These are phyloP conservation scores for Citrus maxima DNA, from an alignment of 345 rosid genomes.

Conservation along the genomic window DNA sequence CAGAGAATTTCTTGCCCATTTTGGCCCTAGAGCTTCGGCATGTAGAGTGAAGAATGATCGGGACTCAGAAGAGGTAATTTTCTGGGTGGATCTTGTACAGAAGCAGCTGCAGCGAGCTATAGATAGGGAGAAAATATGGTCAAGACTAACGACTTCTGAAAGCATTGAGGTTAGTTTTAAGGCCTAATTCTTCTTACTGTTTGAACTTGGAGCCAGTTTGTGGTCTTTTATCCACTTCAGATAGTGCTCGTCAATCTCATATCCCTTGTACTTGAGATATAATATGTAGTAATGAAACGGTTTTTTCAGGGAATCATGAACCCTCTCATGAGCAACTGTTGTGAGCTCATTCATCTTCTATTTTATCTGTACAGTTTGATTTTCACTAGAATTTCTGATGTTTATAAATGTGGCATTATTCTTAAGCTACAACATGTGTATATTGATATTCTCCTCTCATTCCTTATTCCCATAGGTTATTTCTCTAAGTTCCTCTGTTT, in stretches of 20 bases:
- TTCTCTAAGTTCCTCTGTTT: neutral
- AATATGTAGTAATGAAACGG: neutral
- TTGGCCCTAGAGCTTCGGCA: slow-evolving; percentile 86
- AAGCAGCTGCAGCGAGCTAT: slow-evolving; percentile 80
- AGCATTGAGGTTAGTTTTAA: slow-evolving; percentile 78
- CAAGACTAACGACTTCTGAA: slow-evolving; percentile 87
- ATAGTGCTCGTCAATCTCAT: neutral
- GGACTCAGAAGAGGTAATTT: slow-evolving; percentile 72
- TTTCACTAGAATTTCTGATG: neutral
- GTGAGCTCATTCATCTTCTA: neutral
- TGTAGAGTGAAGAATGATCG: slow-evolving; percentile 65
- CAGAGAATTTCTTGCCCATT: slow-evolving; percentile 91
- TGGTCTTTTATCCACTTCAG: neutral
- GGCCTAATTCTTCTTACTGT: slow-evolving; percentile 6
- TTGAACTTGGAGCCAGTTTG: slow-evolving; percentile 4
- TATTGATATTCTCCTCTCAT: neutral
- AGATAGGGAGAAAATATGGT: slow-evolving; percentile 97
- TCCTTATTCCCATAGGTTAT: neutral
- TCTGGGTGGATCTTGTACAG: slow-evolving; percentile 95
- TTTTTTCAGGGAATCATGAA: neutral
- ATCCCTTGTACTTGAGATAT: neutral
- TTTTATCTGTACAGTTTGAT: neutral
- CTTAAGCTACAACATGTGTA: neutral
- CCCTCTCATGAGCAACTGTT: neutral
- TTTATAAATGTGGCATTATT: neutral